Base-by-base conservation (phyloP, 768 basidiomycete species). In the Xerocomellus chrysenteron region DNA sequence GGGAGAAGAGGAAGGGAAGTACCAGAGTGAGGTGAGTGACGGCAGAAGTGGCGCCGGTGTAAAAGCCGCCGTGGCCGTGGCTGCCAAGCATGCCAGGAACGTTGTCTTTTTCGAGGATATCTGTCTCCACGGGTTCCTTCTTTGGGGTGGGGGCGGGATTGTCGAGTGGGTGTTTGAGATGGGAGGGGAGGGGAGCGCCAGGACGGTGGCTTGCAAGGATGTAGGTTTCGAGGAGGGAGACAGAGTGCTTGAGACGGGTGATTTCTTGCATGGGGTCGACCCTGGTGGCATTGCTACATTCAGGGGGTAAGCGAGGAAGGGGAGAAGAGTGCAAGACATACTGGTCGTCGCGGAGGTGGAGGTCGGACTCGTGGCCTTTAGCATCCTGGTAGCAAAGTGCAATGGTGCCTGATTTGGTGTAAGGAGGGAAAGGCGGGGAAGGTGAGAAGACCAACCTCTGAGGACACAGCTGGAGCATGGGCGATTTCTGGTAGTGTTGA, bases 381-480 rank as follows among this genome's bases (percentile, higher is more conserved):
- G 81, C 82, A 75, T 87, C 85, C 66, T 90, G 87, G 75, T 92
- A 92, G 75, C 90, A 93, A 64, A 80, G 80, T 36, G 87, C 83
- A 65, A 88, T 83, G 36, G 91, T 92, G 55, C 91, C 90, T 92
- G 66, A 56, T 56, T 61, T 55, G 60, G 59, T 44, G 54, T 60
- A 42, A 64, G 52, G 50, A 36, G 43, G 56, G 57, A 49, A 59
- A 47, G 55, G 57, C 41, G 52, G 51, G 47, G 14, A 17, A 5
- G 10, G 39, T 6, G 36, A 30, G 50, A 32, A 52, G 50, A 75
- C 81, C 56, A 52, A 85, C 90, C 91, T 75, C 91, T 79, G 62
- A 92, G 76, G 45, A 92, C 90, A 70, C 91, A 93, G 19, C 88
- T 90, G 4, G 90, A 92, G 66, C 91, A 93, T n/a, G 91, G 91